phyloP scores from a whole-genome alignment of 2,329 filamentous ascomycete genomes.

The Geosmithia flava region DNA sequence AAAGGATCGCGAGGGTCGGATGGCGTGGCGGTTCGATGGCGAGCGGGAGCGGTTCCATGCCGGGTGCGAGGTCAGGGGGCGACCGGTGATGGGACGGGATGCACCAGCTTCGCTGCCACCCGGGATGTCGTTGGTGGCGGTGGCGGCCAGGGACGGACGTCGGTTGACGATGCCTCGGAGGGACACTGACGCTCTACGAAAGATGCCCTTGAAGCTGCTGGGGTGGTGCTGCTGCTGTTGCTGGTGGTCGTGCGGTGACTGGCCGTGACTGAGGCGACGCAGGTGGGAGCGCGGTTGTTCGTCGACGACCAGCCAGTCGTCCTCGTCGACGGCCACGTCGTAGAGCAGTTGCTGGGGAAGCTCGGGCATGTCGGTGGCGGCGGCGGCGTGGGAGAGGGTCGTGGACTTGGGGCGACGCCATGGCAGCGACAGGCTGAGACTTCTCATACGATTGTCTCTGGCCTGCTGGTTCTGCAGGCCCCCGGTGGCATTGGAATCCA shows the following conservation, averaged over 20 bases:
- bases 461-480: too few species aligned
- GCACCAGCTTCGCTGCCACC: constrained; percentile 8
- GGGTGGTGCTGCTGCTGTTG: constrained; percentile 8
- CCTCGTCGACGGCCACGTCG: constrained; percentile 16
- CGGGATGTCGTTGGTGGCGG: constrained; percentile 13
- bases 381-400: constrained; percentile 11
- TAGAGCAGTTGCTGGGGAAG: constrained; percentile 13
- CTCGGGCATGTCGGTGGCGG: constrained; percentile 12
- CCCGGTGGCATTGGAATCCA: too few species aligned
- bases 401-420: constrained; percentile 36
- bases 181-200: constrained; percentile 43
- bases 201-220: constrained; percentile 33
- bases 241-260: constrained; percentile 4
- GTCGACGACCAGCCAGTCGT: constrained; percentile 15
- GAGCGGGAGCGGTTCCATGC: constrained; percentile 19
- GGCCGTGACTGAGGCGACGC: constrained; percentile 10
- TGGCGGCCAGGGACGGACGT: constrained; percentile 28
- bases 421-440: constrained; percentile 35
- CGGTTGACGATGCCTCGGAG: constrained; percentile 39
- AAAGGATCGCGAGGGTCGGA: constrained; percentile 33
- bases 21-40: background rate
- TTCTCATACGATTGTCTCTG: constrained; percentile 15
- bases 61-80: constrained; percentile 27
- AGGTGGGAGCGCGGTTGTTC: constrained; percentile 11
- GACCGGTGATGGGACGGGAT: too few species aligned